A percentile compares a stretch with the other conserved stretches of the same genome.
phyloP scores from a whole-genome alignment of 1,284 basidiomycete genomes.

The Cystobasidiaceae sp. region DNA sequence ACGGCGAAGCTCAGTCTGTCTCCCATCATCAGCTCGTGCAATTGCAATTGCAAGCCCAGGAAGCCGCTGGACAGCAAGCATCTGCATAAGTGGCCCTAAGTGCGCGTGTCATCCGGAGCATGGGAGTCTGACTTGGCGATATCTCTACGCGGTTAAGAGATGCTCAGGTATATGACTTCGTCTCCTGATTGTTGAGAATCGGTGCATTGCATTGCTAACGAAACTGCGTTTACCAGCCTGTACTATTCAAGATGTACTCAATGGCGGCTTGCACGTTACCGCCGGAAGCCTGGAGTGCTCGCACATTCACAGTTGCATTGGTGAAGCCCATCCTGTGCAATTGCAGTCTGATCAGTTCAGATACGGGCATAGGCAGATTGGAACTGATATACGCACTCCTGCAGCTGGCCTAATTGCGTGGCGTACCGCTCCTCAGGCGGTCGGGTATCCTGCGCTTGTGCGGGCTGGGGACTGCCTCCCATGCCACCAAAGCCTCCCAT shows the following conservation, averaged over 20 bases:
- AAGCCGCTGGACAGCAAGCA: slow-evolving; percentile 6
- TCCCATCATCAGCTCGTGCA: slow-evolving; percentile 32
- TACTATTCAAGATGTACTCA: slow-evolving; percentile 68
- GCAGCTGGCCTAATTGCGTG: slow-evolving; percentile 63
- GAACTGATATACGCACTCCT: slow-evolving; percentile 45
- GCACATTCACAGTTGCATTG: slow-evolving; percentile 71
- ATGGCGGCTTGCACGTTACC: slow-evolving; percentile 85
- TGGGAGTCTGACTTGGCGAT: too few relatives aligned
- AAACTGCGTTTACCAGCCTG: not conserved
- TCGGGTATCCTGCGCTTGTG: slow-evolving; percentile 58
- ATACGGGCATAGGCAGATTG: not conserved
- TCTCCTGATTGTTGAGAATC: too few relatives aligned
- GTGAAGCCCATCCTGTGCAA: slow-evolving; percentile 68
- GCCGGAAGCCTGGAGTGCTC: slow-evolving; percentile 75
- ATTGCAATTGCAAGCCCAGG: slow-evolving; percentile 35
- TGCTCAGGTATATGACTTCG: too few relatives aligned
- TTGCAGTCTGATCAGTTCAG: not conserved
- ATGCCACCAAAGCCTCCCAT: slow-evolving; percentile 11
- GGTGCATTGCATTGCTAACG: too few relatives aligned
- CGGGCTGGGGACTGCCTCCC: not conserved
- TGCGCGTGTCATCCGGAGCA: too few relatives aligned
- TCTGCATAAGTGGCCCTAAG: not conserved
- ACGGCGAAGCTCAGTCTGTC: not conserved
- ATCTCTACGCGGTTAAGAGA: too few relatives aligned
- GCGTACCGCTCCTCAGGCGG: slow-evolving; percentile 84